Evolutionary conservation across 2,329 filamentous ascomycete species (phyloP).

Genomic region (Coniochaeta prunicola): DNA sequence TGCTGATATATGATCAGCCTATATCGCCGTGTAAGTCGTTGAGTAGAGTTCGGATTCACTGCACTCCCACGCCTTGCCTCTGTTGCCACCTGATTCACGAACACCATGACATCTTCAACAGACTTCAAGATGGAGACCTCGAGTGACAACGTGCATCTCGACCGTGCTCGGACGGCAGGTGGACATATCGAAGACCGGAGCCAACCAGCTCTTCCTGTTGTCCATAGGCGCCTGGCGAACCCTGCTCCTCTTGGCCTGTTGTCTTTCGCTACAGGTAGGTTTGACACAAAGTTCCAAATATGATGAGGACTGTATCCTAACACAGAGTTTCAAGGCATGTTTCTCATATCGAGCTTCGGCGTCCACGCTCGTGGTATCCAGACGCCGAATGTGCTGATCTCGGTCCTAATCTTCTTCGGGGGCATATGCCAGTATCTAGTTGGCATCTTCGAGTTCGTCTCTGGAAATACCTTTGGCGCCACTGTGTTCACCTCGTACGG

Average conservation of each 20-base stretch:
- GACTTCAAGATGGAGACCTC: neutral
- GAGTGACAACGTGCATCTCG: neutral
- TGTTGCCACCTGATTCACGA: neutral
- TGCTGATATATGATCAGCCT: slow-evolving; percentile 2
- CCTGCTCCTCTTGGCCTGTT: neutral
- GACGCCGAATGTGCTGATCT: slow-evolving; percentile 1
- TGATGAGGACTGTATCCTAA: neutral
- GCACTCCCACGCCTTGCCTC: neutral
- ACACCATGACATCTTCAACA: neutral
- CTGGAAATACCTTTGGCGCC: neutral
- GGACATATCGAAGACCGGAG: slow-evolving; percentile 1
- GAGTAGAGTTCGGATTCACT: neutral
- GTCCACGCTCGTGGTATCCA: neutral
- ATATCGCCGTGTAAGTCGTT: neutral
- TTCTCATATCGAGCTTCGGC: neutral
- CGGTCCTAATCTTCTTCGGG: slow-evolving; percentile 1
- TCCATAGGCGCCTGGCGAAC: neutral
- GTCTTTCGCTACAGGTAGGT: neutral
- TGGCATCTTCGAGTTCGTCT: neutral
- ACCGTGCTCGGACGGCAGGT: neutral
- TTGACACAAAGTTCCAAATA: neutral
- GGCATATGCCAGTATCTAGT: slow-evolving; percentile 1
- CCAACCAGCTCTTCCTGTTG: neutral
- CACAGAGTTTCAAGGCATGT: neutral
- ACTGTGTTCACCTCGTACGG: slow-evolving; percentile 1